phyloP scores from a whole-genome alignment of 352 stramenopile species.

The Phytophthora sp. region DNA sequence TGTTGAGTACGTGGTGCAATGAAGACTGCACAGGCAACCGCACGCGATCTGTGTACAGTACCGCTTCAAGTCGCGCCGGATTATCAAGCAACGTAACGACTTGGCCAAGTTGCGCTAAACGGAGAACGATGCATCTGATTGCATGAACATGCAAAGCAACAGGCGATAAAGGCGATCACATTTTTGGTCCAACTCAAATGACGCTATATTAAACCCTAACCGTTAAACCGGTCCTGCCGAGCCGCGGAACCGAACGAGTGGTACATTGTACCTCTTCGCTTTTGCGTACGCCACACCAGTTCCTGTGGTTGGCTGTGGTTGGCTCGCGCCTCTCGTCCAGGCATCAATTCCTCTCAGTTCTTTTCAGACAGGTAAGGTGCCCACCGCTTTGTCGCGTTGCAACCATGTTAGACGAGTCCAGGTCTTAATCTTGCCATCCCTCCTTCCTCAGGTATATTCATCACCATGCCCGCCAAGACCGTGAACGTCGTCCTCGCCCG shows the following conservation, averaged over 20 bases:
- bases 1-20: neutral
- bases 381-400: neutral
- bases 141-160: constrained; percentile 12
- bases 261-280: no score
- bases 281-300: constrained; percentile 13
- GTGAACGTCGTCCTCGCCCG: constrained; percentile 73
- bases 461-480: constrained; percentile 63
- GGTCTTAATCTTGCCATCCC: neutral
- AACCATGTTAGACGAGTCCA: neutral
- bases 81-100: constrained; percentile 2
- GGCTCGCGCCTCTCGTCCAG: neutral
- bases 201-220: no score
- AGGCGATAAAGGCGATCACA: no score
- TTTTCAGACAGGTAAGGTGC: constrained; percentile 70
- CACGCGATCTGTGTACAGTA: constrained; percentile 6
- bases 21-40: constrained; percentile 17
- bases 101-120: neutral
- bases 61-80: constrained; percentile 7
- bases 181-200: no score
- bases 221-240: no score
- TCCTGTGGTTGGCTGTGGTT: constrained; percentile 35
- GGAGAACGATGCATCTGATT: constrained; percentile 7
- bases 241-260: no score
- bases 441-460: constrained; percentile 51
- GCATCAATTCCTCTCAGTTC: constrained; percentile 34